Evolutionary conservation across 2,329 filamentous ascomycete species (phyloP).

Genomic region (Alternaria postmessia): DNA sequence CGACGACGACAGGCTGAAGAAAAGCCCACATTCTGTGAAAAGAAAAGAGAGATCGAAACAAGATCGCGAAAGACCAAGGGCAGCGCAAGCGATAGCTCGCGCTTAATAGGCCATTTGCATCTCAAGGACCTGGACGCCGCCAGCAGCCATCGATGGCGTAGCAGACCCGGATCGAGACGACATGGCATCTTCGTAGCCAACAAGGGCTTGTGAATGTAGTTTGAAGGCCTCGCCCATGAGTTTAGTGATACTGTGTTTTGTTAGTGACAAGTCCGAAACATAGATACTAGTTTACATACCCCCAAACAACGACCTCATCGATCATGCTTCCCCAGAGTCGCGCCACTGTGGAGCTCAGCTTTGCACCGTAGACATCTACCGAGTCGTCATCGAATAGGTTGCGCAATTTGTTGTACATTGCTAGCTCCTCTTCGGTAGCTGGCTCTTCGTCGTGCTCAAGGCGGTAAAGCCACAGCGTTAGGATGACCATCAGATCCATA

Average conservation of each 20-base stretch:
- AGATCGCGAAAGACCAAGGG: slow-evolving; percentile 29
- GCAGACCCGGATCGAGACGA: slow-evolving; percentile 56
- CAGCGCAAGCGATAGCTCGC: slow-evolving; percentile 1
- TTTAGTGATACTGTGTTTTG: slow-evolving; percentile 75
- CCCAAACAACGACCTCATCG: slow-evolving; percentile 98
- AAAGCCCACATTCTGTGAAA: slow-evolving; percentile 42
- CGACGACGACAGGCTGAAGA: slow-evolving; percentile 31
- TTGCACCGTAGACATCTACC: slow-evolving; percentile 79
- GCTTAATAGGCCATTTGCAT: slow-evolving; percentile 55
- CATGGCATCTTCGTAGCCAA: slow-evolving; percentile 88
- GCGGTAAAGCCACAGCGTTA: slow-evolving; percentile 97
- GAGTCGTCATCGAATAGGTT: slow-evolving; percentile 90
- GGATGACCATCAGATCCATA: slow-evolving; percentile 96
- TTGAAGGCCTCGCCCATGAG: slow-evolving; percentile 99
- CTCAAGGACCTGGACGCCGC: slow-evolving; percentile 52
- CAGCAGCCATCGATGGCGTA: slow-evolving; percentile 52
- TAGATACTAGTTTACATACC: slow-evolving; percentile 70
- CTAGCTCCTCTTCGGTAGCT: slow-evolving; percentile 80
- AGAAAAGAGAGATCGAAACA: slow-evolving; percentile 29
- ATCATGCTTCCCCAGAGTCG: slow-evolving; percentile 97
- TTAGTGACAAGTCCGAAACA: slow-evolving; percentile 53
- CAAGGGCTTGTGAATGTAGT: slow-evolving; percentile 90
- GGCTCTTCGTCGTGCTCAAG: slow-evolving; percentile 98
- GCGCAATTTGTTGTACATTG: slow-evolving; percentile 92
- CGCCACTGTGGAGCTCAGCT: slow-evolving; percentile 94